Conservation (phyloP, 1,284 basidiomycete species). For the Porodaedalea pini region DNA sequence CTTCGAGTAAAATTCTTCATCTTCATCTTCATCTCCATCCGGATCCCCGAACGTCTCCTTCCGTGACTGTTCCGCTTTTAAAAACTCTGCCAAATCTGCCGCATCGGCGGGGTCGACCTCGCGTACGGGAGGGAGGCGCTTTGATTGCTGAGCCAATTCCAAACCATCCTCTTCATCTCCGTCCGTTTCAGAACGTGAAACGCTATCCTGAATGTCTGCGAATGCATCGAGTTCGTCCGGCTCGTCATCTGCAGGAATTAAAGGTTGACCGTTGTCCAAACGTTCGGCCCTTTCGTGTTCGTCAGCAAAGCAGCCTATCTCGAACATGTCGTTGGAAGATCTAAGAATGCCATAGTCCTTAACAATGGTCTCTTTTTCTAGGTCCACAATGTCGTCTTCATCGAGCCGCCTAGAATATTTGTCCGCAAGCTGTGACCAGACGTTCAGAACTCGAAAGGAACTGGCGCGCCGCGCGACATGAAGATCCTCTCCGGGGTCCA, state of each 20-base stretch:
- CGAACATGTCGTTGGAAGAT: conserved; percentile 35
- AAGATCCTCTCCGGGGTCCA: conserved; percentile 34
- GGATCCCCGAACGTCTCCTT: conserved; percentile 46
- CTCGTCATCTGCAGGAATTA: conserved; percentile 29
- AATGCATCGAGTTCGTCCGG: conserved; percentile 42
- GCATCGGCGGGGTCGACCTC: conserved; percentile 47
- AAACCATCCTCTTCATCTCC: conserved; percentile 23
- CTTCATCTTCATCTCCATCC: conserved; percentile 33
- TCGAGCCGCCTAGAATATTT: conserved; percentile 62
- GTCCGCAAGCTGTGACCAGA: conserved; percentile 64
- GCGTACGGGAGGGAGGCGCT: conserved; percentile 40
- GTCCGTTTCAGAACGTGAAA: conserved; percentile 33
- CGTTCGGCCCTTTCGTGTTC: conserved; percentile 26
- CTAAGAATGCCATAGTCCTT: conserved; percentile 66
- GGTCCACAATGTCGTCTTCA: conserved; percentile 73
- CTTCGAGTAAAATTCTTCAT: conserved; percentile 17
- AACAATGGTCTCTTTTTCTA: conserved; percentile 53
- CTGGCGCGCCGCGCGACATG: conserved; percentile 54
- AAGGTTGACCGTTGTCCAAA: conserved; percentile 27
- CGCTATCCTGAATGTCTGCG: conserved; percentile 34
- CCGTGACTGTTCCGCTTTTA: conserved; percentile 55
- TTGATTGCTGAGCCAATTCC: conserved; percentile 20
- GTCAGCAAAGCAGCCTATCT: conserved; percentile 46
- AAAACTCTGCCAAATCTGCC: conserved; percentile 58
- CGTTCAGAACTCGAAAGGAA: conserved; percentile 50